Conservation (phyloP, 2,329 filamentous ascomycete genomes). For the Hirsutella minnesotensis region DNA sequence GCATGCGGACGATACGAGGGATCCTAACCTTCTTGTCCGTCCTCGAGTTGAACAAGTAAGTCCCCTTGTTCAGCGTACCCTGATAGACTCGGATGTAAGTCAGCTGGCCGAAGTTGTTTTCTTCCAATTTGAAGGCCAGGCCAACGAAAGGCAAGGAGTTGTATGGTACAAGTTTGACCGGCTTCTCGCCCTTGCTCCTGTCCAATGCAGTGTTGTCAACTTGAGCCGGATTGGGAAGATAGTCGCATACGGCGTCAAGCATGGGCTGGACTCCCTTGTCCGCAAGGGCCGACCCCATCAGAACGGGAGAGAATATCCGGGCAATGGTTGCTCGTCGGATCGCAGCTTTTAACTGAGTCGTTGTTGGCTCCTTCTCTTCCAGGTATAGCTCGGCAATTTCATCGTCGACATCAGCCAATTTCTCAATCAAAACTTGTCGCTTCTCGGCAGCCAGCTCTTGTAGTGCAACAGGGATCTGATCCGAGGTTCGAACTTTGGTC, state of each 20-base stretch:
- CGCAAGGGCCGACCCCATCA: constrained; percentile 92
- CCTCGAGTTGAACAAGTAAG: constrained; percentile 85
- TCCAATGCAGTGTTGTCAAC: constrained; percentile 86
- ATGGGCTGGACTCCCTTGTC: constrained; percentile 95
- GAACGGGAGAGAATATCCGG: constrained; percentile 83
- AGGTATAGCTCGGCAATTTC: constrained; percentile 94
- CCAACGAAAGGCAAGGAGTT: constrained; percentile 90
- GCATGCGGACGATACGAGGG: constrained; percentile 96
- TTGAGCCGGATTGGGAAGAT: constrained; percentile 82
- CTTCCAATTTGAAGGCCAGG: constrained; percentile 95
- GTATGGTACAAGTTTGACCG: constrained; percentile 83
- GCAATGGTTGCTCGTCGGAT: constrained; percentile 84
- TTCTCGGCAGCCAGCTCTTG: constrained; percentile 69
- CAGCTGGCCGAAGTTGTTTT: constrained; percentile 95
- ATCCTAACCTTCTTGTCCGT: constrained; percentile 95
- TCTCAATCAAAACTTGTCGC: constrained; percentile 79
- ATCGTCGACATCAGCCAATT: constrained; percentile 92
- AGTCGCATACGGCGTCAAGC: constrained; percentile 93
- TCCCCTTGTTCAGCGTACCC: constrained; percentile 76
- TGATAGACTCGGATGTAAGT: constrained; percentile 99
- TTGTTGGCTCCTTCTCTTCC: constrained; percentile 70
- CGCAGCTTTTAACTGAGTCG: constrained; percentile 78
- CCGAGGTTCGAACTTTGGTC: constrained; percentile 61
- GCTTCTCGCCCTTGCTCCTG: constrained; percentile 62
- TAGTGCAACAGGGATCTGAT: constrained; percentile 74